Evolutionary conservation across 352 stramenopile species (phyloP), one percentile per base, ranked within the genome.

Genomic region (Aphanomyces cochlioides): DNA sequence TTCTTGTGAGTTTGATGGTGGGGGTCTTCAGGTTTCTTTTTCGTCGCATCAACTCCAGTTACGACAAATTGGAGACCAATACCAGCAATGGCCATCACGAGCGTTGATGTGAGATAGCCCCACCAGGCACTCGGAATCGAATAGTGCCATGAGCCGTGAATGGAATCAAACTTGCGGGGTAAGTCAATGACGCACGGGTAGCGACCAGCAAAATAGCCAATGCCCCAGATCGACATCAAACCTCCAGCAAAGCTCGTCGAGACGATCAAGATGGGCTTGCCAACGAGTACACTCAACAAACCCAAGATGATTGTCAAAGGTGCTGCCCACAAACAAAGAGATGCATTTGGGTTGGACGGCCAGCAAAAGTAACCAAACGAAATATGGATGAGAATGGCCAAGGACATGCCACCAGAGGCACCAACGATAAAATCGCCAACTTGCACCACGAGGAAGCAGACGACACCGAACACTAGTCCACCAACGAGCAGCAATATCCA

Each of bases 141-240:
- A 39, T 81, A 78, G 8, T 75, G 64, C 17, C 72, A 71, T 37
- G 84, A 69, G 7, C 78, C 77, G 7, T 76, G 74, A 6, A 73
- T 72, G 40, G 76, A 74, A 39, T 78, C 72, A 10, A 74, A 69
- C 68, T 83, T 82, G 43, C 73, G 64, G 19, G 74, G 68, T 43
- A 90, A 71, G 47, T 83, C 77, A 67, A 82, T 75, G 57, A 79
- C 81, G 3, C 78, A 85, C 7, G 83, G 81, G 66, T 85, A 89
- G 41, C 83, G 76, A 13, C 83, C 83, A 3, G 74, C 75, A 67
- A 88, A 89, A 74, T 85, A 87, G 56, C 83, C 83, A 50, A 88
- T 73, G 19, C 83, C 83, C 79, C 78, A 88, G 10, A 86, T 76
- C 2, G 78, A 19, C 19, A 83, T 69, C 21, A 76, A 78, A 0